Conservation (phyloP, 2,329 filamentous ascomycete species). For the Zymoseptoria tritici region DNA sequence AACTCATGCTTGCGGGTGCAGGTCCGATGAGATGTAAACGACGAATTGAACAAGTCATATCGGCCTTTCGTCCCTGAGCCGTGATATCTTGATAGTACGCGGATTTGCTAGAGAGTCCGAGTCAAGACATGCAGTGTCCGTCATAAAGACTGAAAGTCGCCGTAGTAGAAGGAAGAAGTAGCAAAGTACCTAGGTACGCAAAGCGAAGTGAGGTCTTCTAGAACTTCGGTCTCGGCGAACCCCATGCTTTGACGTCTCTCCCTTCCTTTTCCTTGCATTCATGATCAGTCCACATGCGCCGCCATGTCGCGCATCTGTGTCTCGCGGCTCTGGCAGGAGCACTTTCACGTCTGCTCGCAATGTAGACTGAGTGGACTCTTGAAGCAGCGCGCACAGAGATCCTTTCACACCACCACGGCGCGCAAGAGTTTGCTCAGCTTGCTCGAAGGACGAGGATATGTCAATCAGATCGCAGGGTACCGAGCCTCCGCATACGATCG, state of each 20-base stretch:
- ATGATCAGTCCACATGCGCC: background rate
- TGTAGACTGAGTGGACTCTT: background rate
- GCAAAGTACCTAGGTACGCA: too few species aligned
- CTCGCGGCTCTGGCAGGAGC: background rate
- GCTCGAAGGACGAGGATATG: conserved; percentile 63
- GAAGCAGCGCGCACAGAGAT: background rate
- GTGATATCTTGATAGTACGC: too few species aligned
- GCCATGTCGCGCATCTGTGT: background rate
- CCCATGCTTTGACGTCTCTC: background rate
- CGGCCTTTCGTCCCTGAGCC: too few species aligned
- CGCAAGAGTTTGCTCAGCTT: conserved; percentile 43
- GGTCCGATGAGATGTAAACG: too few species aligned
- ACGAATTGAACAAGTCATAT: too few species aligned
- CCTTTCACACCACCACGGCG: background rate
- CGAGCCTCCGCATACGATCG: conserved; percentile 18
- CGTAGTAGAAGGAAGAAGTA: too few species aligned
- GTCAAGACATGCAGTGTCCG: too few species aligned
- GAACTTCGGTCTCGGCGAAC: background rate
- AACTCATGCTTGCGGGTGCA: too few species aligned
- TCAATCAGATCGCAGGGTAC: conserved; percentile 70
- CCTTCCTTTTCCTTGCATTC: background rate
- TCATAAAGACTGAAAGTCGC: too few species aligned
- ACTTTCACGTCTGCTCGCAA: background rate
- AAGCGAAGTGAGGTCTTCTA: too few species aligned
- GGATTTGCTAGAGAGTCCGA: too few species aligned